Evolutionary conservation across 75 land plant genomes (phyloP).

Genomic region (Cupressus sempervirens): DNA sequence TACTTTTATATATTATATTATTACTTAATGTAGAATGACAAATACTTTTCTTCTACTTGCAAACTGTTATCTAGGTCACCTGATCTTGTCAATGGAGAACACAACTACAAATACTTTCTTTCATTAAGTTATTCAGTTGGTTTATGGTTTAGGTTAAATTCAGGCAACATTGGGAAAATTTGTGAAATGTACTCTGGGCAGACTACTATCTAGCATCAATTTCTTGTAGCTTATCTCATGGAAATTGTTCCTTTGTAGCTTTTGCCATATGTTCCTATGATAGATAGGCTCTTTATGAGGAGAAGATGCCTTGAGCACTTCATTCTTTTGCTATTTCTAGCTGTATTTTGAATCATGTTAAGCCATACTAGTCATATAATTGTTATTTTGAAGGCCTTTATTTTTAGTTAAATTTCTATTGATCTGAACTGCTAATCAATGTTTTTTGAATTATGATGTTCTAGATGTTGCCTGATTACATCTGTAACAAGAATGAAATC

Average conservation of each 20-base stretch:
- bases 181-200: too few relatives aligned
- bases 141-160: too few relatives aligned
- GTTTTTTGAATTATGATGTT: neutral
- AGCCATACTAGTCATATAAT: neutral
- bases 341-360: neutral
- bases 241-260: neutral
- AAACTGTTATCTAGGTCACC: too few relatives aligned
- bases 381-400: neutral
- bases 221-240: neutral
- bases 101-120: too few relatives aligned
- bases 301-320: neutral
- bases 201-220: too few relatives aligned
- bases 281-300: neutral
- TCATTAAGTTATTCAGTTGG: too few relatives aligned
- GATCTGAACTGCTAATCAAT: neutral
- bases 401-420: neutral
- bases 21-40: too few relatives aligned
- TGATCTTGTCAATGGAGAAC: too few relatives aligned
- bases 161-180: too few relatives aligned
- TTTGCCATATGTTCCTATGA: neutral
- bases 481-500: neutral
- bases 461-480: neutral
- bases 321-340: neutral
- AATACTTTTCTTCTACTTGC: too few relatives aligned
- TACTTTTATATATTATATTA: too few relatives aligned